Evolutionary conservation across 176 grass and related monocot genomes (phyloP).

Genomic region (Aegilops bicornis): DNA sequence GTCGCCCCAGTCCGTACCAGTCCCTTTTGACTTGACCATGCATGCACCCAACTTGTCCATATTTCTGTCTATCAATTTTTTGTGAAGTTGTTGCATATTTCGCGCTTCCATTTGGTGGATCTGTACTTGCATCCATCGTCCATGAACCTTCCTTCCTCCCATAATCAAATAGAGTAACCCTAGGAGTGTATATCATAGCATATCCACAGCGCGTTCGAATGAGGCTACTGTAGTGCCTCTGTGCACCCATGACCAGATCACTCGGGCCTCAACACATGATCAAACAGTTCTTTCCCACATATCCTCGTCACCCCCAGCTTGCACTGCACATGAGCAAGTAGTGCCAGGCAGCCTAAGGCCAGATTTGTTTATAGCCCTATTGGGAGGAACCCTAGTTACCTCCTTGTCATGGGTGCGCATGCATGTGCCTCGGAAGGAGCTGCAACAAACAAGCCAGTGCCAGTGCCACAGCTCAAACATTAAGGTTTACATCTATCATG

Average conservation of each 20-base stretch:
- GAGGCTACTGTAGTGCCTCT: neutral
- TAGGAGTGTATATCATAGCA: neutral
- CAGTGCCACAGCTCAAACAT: slow-evolving; percentile 9
- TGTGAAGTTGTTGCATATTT: no score
- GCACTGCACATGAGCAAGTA: neutral
- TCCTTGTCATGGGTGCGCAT: neutral
- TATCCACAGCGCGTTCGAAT: slow-evolving; percentile 13
- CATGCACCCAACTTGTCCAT: neutral
- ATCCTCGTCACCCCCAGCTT: slow-evolving; percentile 17
- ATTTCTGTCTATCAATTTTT: no score
- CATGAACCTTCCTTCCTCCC: slow-evolving; percentile 23
- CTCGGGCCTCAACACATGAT: neutral
- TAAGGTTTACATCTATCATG: slow-evolving; percentile 7
- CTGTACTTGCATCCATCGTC: slow-evolving; percentile 7
- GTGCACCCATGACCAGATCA: neutral
- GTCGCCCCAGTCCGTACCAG: neutral
- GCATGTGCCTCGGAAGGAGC: slow-evolving; percentile 32
- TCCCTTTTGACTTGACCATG: slow-evolving; percentile 35
- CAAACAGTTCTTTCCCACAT: neutral
- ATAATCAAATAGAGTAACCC: neutral
- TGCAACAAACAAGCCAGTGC: slow-evolving; percentile 14
- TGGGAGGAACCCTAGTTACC: neutral
- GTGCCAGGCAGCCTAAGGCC: neutral
- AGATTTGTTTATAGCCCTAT: slow-evolving; percentile 27
- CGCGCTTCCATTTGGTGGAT: slow-evolving; percentile 19